Percentiles rank a stretch among this genome's conserved stretches.
Conservation (phyloP, 2,329 filamentous ascomycete species). For the Rutstroemia sp. region DNA sequence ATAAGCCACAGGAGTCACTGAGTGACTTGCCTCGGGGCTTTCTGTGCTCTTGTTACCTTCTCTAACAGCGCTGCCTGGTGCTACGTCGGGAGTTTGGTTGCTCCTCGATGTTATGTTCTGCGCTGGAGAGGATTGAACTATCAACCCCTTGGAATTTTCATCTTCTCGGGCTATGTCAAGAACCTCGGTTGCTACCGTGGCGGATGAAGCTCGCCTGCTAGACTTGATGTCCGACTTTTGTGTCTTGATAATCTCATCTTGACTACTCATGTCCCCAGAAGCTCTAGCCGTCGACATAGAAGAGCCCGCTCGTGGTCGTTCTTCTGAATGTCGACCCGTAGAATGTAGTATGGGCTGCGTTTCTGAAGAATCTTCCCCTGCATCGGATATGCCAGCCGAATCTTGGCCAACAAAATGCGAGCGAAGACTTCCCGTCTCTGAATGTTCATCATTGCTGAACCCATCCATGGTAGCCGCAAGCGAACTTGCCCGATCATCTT, state of each 20-base stretch:
- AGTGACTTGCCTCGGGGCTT: slow-evolving; percentile 15
- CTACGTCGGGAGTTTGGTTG: slow-evolving; percentile 11
- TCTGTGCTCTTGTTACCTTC: background rate
- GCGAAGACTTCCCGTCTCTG: slow-evolving; percentile 24
- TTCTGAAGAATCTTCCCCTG: background rate
- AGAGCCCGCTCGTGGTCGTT: background rate
- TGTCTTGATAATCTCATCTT: too few species aligned
- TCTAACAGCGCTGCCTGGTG: background rate
- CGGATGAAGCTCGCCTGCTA: too few species aligned
- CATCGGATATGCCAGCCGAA: slow-evolving; percentile 1
- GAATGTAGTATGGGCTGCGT: background rate
- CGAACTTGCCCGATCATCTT: slow-evolving; percentile 40
- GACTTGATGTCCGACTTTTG: too few species aligned
- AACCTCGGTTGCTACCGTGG: too few species aligned
- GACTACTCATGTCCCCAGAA: too few species aligned
- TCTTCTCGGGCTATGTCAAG: too few species aligned
- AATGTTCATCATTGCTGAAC: slow-evolving; percentile 34
- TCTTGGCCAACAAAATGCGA: slow-evolving; percentile 19
- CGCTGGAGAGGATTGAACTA: too few species aligned
- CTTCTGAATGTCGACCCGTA: background rate
- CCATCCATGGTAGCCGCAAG: slow-evolving; percentile 52
- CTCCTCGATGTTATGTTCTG: too few species aligned
- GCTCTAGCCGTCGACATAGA: background rate
- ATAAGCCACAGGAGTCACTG: slow-evolving; percentile 35
- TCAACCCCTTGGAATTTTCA: too few species aligned